phyloP scores from a whole-genome alignment of 257 asterid genomes.

The Nemophila menziesii region DNA sequence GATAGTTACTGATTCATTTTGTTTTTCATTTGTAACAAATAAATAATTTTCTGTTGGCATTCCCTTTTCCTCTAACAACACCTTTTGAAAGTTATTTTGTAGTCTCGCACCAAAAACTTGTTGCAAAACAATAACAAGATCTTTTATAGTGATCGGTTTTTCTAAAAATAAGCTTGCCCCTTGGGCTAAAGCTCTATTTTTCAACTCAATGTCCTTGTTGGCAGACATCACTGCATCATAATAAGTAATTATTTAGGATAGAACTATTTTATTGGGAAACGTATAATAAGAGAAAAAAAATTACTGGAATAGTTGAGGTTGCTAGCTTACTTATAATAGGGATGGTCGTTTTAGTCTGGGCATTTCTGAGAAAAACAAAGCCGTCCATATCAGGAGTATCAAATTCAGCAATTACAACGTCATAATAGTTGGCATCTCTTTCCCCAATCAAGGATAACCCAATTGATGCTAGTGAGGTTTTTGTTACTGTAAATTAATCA shows the following conservation, averaged over 20 bases:
- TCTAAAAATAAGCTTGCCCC: slow-evolving; percentile 12
- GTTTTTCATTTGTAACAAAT: too few relatives aligned
- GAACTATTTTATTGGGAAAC: neutral
- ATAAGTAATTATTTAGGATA: neutral
- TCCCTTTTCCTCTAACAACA: neutral
- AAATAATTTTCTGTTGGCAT: neutral
- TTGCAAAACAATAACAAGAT: slow-evolving; percentile 11
- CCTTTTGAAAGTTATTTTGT: too few relatives aligned
- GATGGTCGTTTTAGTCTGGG: neutral
- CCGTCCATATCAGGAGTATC: slow-evolving; percentile 12
- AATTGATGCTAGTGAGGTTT: neutral
- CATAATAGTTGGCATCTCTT: slow-evolving; percentile 2
- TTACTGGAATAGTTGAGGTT: neutral
- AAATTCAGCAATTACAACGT: slow-evolving; percentile 15
- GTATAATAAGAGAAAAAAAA: neutral
- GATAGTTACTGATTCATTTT: too few relatives aligned
- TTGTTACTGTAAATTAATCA: slow-evolving; percentile 3
- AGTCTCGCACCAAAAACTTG: too few relatives aligned
- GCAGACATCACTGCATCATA: slow-evolving; percentile 11
- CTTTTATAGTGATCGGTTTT: slow-evolving; percentile 4
- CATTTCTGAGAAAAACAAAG: slow-evolving; percentile 12
- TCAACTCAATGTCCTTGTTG: neutral
- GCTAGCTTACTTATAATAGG: slow-evolving; percentile 14
- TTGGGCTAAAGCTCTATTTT: slow-evolving; percentile 3
- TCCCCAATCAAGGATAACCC: slow-evolving; percentile 12